Evolutionary conservation across 495 filamentous ascomycete genomes (phyloP).

Genomic region (Usnea hakonensis): DNA sequence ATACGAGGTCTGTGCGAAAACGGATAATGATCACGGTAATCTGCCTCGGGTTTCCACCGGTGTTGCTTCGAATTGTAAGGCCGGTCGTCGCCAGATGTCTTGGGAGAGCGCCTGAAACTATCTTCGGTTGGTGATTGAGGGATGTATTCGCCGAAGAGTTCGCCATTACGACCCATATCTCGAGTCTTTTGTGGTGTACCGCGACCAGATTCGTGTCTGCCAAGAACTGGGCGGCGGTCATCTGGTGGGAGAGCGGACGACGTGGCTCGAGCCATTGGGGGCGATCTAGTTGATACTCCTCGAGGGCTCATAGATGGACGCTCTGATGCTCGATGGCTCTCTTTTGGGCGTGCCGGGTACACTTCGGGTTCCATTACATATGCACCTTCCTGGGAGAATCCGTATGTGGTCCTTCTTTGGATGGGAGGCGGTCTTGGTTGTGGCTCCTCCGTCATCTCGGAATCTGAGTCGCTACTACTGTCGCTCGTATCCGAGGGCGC

Average conservation of each 20-base stretch:
- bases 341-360: slow-evolving; percentile 4
- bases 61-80: not conserved
- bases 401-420: slow-evolving; percentile 8
- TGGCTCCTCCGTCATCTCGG: slow-evolving; percentile 15
- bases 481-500: slow-evolving; percentile 7
- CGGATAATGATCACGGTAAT: slow-evolving; percentile 12
- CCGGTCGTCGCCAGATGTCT: slow-evolving; percentile 10
- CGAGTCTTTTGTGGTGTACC: slow-evolving; percentile 15
- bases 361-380: slow-evolving; percentile 32
- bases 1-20: not conserved
- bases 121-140: slow-evolving; percentile 1
- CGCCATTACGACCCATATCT: slow-evolving; percentile 5
- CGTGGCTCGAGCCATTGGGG: slow-evolving; percentile 9
- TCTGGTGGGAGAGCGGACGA: slow-evolving; percentile 14
- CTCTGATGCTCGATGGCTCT: slow-evolving; percentile 17
- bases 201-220: slow-evolving; percentile 15
- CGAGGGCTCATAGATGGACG: slow-evolving; percentile 11
- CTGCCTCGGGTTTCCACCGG: slow-evolving; percentile 12
- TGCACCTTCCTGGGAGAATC: not conserved
- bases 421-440: slow-evolving; percentile 11
- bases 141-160: slow-evolving; percentile 12
- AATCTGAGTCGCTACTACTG: slow-evolving; percentile 30
- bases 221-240: slow-evolving; percentile 8
- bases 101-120: slow-evolving; percentile 11
- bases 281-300: slow-evolving; percentile 13